phyloP scores from a whole-genome alignment of 2,329 filamentous ascomycete species.

The Monosporascus sp. region DNA sequence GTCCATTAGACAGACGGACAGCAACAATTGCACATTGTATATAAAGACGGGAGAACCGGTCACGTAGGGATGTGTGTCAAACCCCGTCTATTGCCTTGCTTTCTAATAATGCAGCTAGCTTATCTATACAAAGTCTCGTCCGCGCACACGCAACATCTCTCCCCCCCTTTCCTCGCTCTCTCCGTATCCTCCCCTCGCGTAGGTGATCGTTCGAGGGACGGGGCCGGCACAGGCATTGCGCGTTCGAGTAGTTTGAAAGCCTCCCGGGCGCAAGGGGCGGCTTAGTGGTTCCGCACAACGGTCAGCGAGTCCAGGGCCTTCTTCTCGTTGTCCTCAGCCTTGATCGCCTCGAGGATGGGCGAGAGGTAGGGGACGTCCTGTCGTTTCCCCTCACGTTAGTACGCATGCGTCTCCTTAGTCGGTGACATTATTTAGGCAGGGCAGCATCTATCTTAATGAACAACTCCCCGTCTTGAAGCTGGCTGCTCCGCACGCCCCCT shows the following conservation, averaged over 20 bases:
- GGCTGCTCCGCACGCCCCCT: too few species aligned
- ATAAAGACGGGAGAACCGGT: too few species aligned
- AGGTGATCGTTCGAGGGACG: too few species aligned
- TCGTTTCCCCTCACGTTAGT: conserved; percentile 7
- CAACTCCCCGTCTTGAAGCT: too few species aligned
- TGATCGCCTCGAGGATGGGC: conserved; percentile 47
- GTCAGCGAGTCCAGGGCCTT: conserved; percentile 35
- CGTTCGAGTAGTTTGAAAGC: too few species aligned
- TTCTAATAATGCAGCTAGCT: background rate
- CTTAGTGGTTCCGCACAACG: conserved; percentile 25
- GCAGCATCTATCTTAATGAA: too few species aligned
- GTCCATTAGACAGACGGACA: too few species aligned
- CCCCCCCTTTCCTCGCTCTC: background rate
- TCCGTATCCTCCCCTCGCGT: too few species aligned
- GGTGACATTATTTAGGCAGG: too few species aligned
- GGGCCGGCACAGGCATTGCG: too few species aligned
- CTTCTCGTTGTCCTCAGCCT: conserved; percentile 44
- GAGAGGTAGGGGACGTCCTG: conserved; percentile 51
- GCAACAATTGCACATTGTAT: too few species aligned
- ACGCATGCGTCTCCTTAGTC: background rate
- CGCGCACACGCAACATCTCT: background rate
- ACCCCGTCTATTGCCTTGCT: background rate
- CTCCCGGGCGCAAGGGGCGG: too few species aligned
- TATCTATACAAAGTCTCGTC: background rate
- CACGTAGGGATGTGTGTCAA: background rate